These are phyloP conservation scores for Cyberlindnera suaveolens DNA, from an alignment of 805 yeast genomes.

Conservation along the genomic window DNA sequence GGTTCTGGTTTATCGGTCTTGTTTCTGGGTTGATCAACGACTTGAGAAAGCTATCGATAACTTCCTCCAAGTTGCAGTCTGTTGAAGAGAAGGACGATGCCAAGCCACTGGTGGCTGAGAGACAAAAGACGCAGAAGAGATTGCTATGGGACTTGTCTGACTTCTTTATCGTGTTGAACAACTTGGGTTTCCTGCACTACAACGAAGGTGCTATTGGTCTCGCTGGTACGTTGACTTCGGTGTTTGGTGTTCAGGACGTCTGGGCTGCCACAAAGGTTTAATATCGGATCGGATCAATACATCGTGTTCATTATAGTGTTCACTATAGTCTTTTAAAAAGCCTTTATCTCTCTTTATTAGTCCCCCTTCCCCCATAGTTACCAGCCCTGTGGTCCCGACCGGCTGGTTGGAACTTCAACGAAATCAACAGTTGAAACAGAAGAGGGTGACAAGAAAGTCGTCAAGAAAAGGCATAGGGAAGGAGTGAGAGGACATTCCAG, in stretches of 20 bases:
- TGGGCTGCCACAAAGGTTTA: slow-evolving; percentile 45
- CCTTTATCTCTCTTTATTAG: no score
- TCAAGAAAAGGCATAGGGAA: no score
- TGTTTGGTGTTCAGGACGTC: slow-evolving; percentile 67
- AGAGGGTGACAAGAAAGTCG: no score
- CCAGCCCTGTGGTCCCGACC: no score
- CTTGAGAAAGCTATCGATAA: slow-evolving; percentile 44
- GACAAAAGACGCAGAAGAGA: slow-evolving; percentile 49
- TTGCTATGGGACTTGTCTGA: slow-evolving; percentile 75
- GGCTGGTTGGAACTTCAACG: not conserved
- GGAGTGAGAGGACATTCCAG: no score
- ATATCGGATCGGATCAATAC: not conserved
- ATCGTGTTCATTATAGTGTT: not conserved
- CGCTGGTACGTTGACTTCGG: slow-evolving; percentile 79
- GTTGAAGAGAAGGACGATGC: slow-evolving; percentile 30
- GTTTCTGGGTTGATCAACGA: slow-evolving; percentile 57
- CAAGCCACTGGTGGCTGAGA: slow-evolving; percentile 33
- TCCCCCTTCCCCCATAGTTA: no score
- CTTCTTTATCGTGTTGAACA: slow-evolving; percentile 65
- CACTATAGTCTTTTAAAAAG: no score
- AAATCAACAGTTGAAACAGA: no score
- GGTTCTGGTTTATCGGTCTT: slow-evolving; percentile 76
- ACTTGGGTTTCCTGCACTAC: slow-evolving; percentile 50
- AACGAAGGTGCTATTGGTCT: slow-evolving; percentile 79
- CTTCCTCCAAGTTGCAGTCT: slow-evolving; percentile 21